Conservation (phyloP, 2,329 filamentous ascomycete genomes). For the Thermoascus crustaceus region DNA sequence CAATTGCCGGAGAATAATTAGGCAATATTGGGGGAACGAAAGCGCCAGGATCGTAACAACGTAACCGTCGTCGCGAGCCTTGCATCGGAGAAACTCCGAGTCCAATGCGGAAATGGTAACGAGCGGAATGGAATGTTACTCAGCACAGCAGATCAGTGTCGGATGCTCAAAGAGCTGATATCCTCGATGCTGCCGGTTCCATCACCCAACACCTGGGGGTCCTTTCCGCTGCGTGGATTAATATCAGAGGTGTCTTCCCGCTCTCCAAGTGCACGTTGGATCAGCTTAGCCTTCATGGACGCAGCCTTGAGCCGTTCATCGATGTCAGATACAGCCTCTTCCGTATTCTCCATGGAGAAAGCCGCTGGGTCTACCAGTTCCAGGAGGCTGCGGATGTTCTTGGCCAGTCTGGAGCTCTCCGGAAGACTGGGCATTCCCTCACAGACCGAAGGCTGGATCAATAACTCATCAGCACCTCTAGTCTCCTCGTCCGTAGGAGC, state of each 20-base stretch:
- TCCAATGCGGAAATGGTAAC: too few species aligned
- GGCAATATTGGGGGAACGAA: too few species aligned
- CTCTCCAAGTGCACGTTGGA: slow-evolving; percentile 61
- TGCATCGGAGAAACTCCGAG: neutral
- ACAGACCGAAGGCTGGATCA: slow-evolving; percentile 23
- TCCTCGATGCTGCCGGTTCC: slow-evolving; percentile 41
- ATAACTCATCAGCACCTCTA: slow-evolving; percentile 6
- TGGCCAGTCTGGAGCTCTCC: slow-evolving; percentile 59
- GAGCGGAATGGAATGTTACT: neutral
- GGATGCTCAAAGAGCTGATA: slow-evolving; percentile 35
- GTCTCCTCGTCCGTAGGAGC: neutral
- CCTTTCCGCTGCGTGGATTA: slow-evolving; percentile 20
- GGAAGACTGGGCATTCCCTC: slow-evolving; percentile 39
- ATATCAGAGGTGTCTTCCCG: slow-evolving; percentile 23
- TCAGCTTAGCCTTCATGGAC: slow-evolving; percentile 72
- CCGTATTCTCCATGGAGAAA: slow-evolving; percentile 70
- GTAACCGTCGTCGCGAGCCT: too few species aligned
- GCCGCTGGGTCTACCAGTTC: slow-evolving; percentile 71
- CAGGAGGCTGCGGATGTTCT: slow-evolving; percentile 67
- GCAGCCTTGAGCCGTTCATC: slow-evolving; percentile 82
- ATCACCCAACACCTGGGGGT: slow-evolving; percentile 23
- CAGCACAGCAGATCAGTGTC: slow-evolving; percentile 20
- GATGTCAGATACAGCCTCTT: slow-evolving; percentile 83
- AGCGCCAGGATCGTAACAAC: too few species aligned
- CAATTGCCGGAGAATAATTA: too few species aligned